These are phyloP conservation scores for Lactarius quietus DNA, from an alignment of 768 basidiomycete genomes.

Conservation along the genomic window DNA sequence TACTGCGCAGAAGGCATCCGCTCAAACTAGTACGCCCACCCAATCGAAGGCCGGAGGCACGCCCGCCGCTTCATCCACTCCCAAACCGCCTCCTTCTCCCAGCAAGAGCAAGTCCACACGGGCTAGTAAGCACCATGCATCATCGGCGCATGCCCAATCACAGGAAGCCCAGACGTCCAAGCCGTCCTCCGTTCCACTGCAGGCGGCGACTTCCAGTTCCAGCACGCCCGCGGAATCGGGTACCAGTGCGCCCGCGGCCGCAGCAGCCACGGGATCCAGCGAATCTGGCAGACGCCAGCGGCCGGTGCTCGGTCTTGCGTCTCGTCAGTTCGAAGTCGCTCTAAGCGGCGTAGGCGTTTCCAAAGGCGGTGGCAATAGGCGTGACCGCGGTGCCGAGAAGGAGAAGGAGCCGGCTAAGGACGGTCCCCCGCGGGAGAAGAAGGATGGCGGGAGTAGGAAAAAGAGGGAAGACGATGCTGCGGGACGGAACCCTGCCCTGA, in stretches of 20 bases:
- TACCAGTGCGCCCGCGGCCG: slow-evolving; percentile 1
- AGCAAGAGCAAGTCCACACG: slow-evolving; percentile 17
- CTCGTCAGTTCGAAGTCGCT: slow-evolving; percentile 70
- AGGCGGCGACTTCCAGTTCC: slow-evolving; percentile 1
- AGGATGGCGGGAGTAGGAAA: slow-evolving; percentile 17
- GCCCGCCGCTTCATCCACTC: not conserved
- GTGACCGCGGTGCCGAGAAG: slow-evolving; percentile 28
- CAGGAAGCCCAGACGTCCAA: slow-evolving; percentile 12
- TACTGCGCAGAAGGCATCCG: slow-evolving; percentile 12
- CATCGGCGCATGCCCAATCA: slow-evolving; percentile 6
- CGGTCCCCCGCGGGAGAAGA: slow-evolving; percentile 15
- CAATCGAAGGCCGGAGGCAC: slow-evolving; percentile 13
- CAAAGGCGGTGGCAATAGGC: slow-evolving; percentile 31
- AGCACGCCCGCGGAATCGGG: slow-evolving; percentile 12
- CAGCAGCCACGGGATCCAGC: slow-evolving; percentile 32
- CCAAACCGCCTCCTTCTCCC: slow-evolving; percentile 10
- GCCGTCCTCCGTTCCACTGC: not conserved
- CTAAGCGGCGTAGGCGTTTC: slow-evolving; percentile 59
- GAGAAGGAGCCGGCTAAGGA: slow-evolving; percentile 28
- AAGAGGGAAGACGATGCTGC: slow-evolving; percentile 8
- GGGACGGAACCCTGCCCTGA: not conserved
- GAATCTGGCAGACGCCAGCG: slow-evolving; percentile 37
- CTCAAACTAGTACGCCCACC: slow-evolving; percentile 7
- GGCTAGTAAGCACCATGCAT: slow-evolving; percentile 10
- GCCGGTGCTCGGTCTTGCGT: slow-evolving; percentile 59